Evolutionary conservation across 1,284 basidiomycete genomes (phyloP).

Genomic region (Cystobasidium slooffiae): DNA sequence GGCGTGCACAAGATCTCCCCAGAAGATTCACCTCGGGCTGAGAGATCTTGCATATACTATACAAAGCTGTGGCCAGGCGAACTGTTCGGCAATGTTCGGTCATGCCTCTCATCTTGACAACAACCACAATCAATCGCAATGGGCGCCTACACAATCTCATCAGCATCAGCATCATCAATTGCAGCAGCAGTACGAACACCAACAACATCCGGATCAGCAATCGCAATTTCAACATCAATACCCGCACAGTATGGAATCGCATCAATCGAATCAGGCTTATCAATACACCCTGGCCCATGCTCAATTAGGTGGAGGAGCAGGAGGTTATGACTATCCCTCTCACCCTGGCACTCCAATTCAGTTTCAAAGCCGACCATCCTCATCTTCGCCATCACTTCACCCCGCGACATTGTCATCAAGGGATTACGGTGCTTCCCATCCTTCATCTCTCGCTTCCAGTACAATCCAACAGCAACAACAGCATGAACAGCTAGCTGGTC

Average conservation of each 20-base stretch:
- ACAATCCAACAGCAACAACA: not conserved
- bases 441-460: not conserved
- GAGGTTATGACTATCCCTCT: not conserved
- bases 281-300: not conserved
- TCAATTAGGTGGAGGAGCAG: not conserved
- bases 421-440: not conserved
- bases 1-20: too few species aligned
- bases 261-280: not conserved
- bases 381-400: not conserved
- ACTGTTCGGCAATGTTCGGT: conserved; percentile 6
- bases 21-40: too few species aligned
- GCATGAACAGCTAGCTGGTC: not conserved
- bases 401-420: not conserved
- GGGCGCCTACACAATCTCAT: not conserved
- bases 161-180: conserved; percentile 1
- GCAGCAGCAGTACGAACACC: not conserved
- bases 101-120: not conserved
- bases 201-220: not conserved
- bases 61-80: too few species aligned
- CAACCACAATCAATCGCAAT: not conserved
- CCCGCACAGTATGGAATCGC: not conserved
- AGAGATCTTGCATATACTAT: too few species aligned
- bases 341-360: not conserved
- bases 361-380: not conserved
- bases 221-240: not conserved